These are phyloP conservation scores for Rhododendron vialii DNA, from an alignment of 148 eudicot genomes.

Conservation along the genomic window DNA sequence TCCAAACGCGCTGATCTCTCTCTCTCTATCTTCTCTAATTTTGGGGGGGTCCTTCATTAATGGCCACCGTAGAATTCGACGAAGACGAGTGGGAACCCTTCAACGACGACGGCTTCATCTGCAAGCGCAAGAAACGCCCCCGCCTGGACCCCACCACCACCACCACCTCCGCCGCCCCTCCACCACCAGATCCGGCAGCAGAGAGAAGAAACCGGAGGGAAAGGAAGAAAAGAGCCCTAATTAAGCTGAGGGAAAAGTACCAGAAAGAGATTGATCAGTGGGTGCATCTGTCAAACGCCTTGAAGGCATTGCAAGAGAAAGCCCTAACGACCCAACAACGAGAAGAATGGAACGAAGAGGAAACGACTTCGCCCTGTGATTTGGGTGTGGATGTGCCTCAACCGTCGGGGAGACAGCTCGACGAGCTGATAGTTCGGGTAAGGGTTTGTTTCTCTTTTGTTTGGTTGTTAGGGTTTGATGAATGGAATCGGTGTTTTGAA, in stretches of 20 bases:
- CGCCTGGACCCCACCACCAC: conserved; percentile 30
- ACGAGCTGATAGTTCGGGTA: conserved; percentile 35
- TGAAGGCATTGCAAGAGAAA: conserved; percentile 31
- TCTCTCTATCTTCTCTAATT: neutral
- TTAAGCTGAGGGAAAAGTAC: conserved; percentile 46
- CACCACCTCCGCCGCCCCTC: conserved; percentile 16
- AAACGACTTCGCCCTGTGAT: neutral
- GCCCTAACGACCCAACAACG: conserved; percentile 11
- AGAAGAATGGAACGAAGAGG: neutral
- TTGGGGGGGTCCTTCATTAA: neutral
- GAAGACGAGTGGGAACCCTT: conserved; percentile 58
- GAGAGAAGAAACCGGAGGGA: conserved; percentile 33
- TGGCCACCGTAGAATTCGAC: conserved; percentile 13
- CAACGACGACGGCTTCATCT: conserved; percentile 65
- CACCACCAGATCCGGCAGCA: conserved; percentile 46
- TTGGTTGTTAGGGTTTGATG: neutral
- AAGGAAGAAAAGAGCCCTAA: conserved; percentile 39
- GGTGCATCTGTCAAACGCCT: conserved; percentile 66
- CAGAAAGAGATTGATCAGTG: conserved; percentile 49
- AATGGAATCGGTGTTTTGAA: neutral
- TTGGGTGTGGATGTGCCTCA: conserved; percentile 1
- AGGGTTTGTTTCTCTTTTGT: neutral
- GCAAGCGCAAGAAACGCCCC: conserved; percentile 52
- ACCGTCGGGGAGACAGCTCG: conserved; percentile 20
- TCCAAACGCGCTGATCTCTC: neutral